A percentile compares a stretch with the other conserved stretches of the same genome.
phyloP scores from a whole-genome alignment of 345 rosid species.

The Populus pruinosa region DNA sequence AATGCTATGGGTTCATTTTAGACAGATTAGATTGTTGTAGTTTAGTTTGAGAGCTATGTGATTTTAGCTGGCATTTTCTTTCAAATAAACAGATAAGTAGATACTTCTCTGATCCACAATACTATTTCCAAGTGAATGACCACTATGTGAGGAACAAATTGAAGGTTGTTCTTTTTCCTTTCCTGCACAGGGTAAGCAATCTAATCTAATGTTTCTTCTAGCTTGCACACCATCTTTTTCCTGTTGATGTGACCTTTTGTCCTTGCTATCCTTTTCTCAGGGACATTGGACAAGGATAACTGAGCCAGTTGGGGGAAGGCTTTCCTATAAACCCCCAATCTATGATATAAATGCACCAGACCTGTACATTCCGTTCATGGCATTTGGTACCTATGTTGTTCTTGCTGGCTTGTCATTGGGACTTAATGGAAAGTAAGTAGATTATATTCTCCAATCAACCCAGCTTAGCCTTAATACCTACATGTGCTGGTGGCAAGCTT shows the following conservation, averaged over 20 bases:
- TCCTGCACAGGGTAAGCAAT: conserved; percentile 80
- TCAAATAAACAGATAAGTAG: conserved; percentile 64
- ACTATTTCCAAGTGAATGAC: conserved; percentile 96
- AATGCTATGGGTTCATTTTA: neutral
- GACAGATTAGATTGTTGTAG: neutral
- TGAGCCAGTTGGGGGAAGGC: conserved; percentile 96
- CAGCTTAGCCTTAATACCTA: neutral
- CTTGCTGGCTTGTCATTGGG: conserved; percentile 87
- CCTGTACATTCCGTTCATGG: conserved; percentile 94
- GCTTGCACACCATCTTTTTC: neutral
- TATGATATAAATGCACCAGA: conserved; percentile 94
- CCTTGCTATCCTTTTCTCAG: conserved; percentile 32
- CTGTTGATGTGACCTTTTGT: neutral
- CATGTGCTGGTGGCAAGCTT: neutral
- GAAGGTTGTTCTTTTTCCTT: conserved; percentile 86
- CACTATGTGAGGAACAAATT: conserved; percentile 95
- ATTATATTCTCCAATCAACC: neutral
- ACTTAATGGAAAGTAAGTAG: conserved; percentile 78
- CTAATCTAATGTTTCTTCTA: neutral
- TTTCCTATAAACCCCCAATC: conserved; percentile 92
- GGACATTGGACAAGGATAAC: conserved; percentile 95
- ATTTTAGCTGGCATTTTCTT: conserved; percentile 1
- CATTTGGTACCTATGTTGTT: conserved; percentile 79
- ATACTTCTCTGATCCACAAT: conserved; percentile 91
- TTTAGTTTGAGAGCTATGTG: neutral